Conservation (phyloP, 768 basidiomycete species). For the Chalciporus piperatus region DNA sequence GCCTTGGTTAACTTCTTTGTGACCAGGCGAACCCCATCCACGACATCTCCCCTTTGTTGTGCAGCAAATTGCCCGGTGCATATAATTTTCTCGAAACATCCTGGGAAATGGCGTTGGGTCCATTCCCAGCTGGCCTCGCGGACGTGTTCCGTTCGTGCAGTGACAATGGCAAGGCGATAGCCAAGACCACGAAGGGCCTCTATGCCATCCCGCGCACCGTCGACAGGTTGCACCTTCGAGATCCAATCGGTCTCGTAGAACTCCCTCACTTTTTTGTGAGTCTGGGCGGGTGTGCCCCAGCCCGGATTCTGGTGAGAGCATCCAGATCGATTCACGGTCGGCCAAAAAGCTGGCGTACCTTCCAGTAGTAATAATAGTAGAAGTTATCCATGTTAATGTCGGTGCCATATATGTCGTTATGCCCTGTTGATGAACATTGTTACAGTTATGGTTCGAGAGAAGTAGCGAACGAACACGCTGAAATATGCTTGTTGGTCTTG, state of each 20-base stretch:
- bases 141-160: constrained; percentile 59
- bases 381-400: constrained; percentile 53
- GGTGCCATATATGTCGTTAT: constrained; percentile 58
- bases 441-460: not conserved
- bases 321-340: not conserved
- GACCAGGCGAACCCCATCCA: constrained; percentile 34
- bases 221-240: constrained; percentile 47
- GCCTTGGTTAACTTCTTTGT: constrained; percentile 63
- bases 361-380: constrained; percentile 79
- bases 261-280: constrained; percentile 53
- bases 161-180: constrained; percentile 69
- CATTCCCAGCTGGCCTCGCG: constrained; percentile 63
- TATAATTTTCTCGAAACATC: constrained; percentile 57
- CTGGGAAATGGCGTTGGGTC: constrained; percentile 64
- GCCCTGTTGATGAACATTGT: constrained; percentile 44
- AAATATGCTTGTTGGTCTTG: constrained; percentile 56
- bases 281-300: constrained; percentile 62
- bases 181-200: constrained; percentile 58
- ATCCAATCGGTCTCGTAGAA: constrained; percentile 57
- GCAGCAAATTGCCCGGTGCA: constrained; percentile 73
- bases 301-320: constrained; percentile 39
- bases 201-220: constrained; percentile 60
- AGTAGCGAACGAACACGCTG: constrained; percentile 42
- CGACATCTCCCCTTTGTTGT: constrained; percentile 33
- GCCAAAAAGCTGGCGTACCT: constrained; percentile 36